Evolutionary conservation across 345 rosid genomes (phyloP).

Genomic region (Bruguiera gymnorhiza): DNA sequence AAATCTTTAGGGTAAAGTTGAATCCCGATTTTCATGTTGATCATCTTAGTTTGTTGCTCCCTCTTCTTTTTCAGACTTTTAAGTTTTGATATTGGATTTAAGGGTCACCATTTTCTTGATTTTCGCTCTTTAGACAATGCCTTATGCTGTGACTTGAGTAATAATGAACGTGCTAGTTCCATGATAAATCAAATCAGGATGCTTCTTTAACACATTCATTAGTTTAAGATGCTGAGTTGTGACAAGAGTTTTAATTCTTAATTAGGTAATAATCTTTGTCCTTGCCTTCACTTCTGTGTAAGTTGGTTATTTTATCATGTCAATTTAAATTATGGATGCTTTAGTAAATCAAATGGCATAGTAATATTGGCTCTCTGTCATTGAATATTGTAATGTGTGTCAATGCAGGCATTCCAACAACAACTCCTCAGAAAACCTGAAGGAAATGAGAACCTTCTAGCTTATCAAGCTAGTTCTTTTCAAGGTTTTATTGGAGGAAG

Average conservation of each 20-base stretch:
- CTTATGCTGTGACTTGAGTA: not conserved
- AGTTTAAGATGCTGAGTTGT: not conserved
- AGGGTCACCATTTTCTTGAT: too few relatives aligned
- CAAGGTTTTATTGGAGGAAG: conserved; percentile 71
- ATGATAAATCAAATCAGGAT: not conserved
- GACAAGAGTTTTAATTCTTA: not conserved
- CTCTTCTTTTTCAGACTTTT: not conserved
- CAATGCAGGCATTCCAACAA: conserved; percentile 55
- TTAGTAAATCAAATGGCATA: not conserved
- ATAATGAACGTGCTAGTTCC: conserved; percentile 1
- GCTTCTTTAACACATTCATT: conserved; percentile 2
- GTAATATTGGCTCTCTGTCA: not conserved
- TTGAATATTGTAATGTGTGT: conserved; percentile 6
- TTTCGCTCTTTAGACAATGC: too few relatives aligned
- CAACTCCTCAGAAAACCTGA: conserved; percentile 63
- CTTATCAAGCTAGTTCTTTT: conserved; percentile 71
- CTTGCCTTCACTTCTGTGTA: not conserved
- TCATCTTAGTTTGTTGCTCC: not conserved
- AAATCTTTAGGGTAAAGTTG: too few relatives aligned
- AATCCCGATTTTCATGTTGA: not conserved
- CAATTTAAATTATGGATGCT: too few relatives aligned
- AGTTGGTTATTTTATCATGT: not conserved
- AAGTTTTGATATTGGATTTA: not conserved
- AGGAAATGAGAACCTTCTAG: conserved; percentile 64
- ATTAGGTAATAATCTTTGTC: not conserved